Conservation (phyloP, 305 asterid genomes). For the Fraxinus paxiana region DNA sequence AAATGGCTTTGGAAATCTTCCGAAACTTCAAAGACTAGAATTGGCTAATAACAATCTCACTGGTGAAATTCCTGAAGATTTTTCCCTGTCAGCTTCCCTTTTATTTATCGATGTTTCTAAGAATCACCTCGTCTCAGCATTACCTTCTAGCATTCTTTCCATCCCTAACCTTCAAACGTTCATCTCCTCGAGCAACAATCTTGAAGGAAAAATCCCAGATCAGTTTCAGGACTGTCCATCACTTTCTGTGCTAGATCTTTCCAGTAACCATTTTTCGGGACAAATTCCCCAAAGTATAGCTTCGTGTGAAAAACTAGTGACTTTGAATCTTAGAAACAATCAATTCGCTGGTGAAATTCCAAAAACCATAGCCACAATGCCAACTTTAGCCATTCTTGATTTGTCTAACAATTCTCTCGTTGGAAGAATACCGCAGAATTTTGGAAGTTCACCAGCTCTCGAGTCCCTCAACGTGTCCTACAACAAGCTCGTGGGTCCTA, state of each 20-base stretch:
- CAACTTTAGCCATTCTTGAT: constrained; percentile 59
- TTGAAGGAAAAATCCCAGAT: constrained; percentile 56
- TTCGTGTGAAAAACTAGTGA: constrained; percentile 59
- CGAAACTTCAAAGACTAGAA: constrained; percentile 58
- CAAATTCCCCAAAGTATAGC: constrained; percentile 61
- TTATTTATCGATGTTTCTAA: constrained; percentile 58
- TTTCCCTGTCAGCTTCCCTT: constrained; percentile 51
- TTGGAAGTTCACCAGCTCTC: constrained; percentile 68
- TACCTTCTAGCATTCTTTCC: constrained; percentile 54
- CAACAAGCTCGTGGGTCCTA: constrained; percentile 64
- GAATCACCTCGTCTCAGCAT: constrained; percentile 45
- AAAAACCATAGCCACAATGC: constrained; percentile 47
- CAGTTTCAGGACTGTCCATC: constrained; percentile 62
- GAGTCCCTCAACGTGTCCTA: constrained; percentile 62
- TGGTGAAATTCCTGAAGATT: constrained; percentile 63
- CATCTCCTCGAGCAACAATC: constrained; percentile 51
- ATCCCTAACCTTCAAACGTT: constrained; percentile 57
- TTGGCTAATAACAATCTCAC: constrained; percentile 53
- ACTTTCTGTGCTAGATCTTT: constrained; percentile 58
- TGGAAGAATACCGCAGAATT: constrained; percentile 56
- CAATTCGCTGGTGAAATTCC: constrained; percentile 66
- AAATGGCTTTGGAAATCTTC: constrained; percentile 54
- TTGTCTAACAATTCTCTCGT: constrained; percentile 59
- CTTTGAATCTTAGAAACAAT: constrained; percentile 50
- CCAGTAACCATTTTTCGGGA: constrained; percentile 55